Conservation (phyloP, 805 yeast genomes). For the Cyberlindnera sargentensis region DNA sequence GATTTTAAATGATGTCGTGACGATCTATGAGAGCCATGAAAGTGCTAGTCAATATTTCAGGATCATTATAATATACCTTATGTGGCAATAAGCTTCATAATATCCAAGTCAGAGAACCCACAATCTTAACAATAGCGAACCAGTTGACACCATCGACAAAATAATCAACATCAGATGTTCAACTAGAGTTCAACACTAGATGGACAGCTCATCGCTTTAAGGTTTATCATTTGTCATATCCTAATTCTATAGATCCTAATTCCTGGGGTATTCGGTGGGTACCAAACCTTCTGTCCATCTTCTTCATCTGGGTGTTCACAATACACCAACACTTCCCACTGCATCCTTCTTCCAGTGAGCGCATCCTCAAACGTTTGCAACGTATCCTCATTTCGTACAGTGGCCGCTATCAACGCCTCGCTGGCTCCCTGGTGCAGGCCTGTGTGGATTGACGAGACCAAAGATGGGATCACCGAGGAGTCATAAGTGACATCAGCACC, state of each 20-base stretch:
- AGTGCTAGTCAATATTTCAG: no score
- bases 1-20: no score
- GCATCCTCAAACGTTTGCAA: slow-evolving; percentile 34
- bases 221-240: not conserved
- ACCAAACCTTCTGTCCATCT: slow-evolving; percentile 19
- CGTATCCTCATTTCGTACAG: slow-evolving; percentile 59
- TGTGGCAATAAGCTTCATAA: no score
- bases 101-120: no score
- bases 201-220: no score
- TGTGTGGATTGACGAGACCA: slow-evolving; percentile 40
- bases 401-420: slow-evolving; percentile 58
- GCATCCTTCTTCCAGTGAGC: slow-evolving; percentile 21
- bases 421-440: slow-evolving; percentile 15
- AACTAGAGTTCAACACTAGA: no score
- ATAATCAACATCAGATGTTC: no score
- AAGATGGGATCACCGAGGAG: slow-evolving; percentile 43
- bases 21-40: no score
- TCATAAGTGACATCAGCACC: slow-evolving; percentile 94
- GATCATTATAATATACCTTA: no score
- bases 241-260: slow-evolving; percentile 11
- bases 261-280: slow-evolving; percentile 13
- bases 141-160: no score
- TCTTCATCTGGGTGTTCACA: slow-evolving; percentile 18
- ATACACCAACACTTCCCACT: slow-evolving; percentile 10
- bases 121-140: no score